A percentile compares a stretch with the other conserved stretches of the same genome.
These are phyloP conservation scores for Chlamydomonas asymmetrica DNA, from an alignment of 139 green algal species.

Conservation along the genomic window DNA sequence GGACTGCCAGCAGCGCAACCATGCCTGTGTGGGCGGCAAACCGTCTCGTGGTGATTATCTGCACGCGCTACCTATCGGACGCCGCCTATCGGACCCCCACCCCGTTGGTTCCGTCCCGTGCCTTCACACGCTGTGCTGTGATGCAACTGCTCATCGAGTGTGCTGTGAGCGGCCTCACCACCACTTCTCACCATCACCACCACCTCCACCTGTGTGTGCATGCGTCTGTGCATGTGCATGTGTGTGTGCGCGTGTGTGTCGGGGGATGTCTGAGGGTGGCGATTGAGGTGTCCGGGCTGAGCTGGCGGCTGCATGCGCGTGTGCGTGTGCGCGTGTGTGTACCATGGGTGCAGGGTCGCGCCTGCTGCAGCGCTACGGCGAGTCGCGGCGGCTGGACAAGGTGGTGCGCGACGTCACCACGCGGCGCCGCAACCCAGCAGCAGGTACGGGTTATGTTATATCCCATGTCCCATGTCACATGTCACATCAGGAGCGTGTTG, in stretches of 20 bases:
- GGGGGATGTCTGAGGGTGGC: neutral
- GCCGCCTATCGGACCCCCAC: neutral
- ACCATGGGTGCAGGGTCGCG: conserved; percentile 14
- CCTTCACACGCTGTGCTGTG: neutral
- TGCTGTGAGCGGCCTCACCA: no score
- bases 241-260: neutral
- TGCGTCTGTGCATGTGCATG: neutral
- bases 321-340: neutral
- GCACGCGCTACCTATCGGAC: neutral
- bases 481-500: no score
- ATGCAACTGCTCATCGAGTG: neutral
- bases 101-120: neutral
- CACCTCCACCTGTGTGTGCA: conserved; percentile 1
- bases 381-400: conserved; percentile 64
- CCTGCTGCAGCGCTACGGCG: conserved; percentile 78
- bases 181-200: no score
- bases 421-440: neutral
- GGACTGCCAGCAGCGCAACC: conserved; percentile 12
- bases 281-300: neutral
- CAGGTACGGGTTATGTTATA: no score
- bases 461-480: no score
- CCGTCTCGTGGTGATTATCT: no score
- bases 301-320: neutral
- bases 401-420: conserved; percentile 52
- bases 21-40: no score